Conservation (phyloP, 2,329 filamentous ascomycete genomes). For the Colletotrichum liaoningense region DNA sequence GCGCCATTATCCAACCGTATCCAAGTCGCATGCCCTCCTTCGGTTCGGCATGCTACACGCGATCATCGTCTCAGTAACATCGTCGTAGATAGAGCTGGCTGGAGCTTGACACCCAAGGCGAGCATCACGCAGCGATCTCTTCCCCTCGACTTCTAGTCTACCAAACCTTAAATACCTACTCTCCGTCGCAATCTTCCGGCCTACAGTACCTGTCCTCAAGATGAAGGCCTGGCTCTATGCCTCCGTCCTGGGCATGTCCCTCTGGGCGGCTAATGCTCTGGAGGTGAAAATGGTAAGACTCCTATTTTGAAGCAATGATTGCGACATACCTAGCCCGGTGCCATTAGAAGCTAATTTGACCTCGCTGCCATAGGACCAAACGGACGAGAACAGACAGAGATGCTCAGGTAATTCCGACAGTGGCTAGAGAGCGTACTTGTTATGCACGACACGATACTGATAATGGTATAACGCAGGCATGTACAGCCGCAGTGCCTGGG, state of each 20-base stretch:
- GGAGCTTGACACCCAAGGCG: background rate
- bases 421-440: background rate
- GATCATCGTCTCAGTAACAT: conserved; percentile 4
- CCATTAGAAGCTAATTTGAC: conserved; percentile 26
- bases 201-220: conserved; percentile 37
- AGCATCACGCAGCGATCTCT: background rate
- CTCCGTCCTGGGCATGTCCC: conserved; percentile 64
- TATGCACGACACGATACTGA: background rate
- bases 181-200: background rate
- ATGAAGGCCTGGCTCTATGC: conserved; percentile 68
- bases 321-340: conserved; percentile 12
- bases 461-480: conserved; percentile 70
- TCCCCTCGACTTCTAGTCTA: background rate
- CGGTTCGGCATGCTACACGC: conserved; percentile 22
- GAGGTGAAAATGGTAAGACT: conserved; percentile 67
- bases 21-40: conserved; percentile 3
- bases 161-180: conserved; percentile 1
- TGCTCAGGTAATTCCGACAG: conserved; percentile 69
- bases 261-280: conserved; percentile 65
- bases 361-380: conserved; percentile 70
- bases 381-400: conserved; percentile 81
- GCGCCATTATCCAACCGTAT: background rate
- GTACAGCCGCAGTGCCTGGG: conserved; percentile 93
- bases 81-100: conserved; percentile 16
- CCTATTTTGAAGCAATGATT: conserved; percentile 2